Conservation (phyloP, 2,329 filamentous ascomycete species). For the Scorias spongiosa region DNA sequence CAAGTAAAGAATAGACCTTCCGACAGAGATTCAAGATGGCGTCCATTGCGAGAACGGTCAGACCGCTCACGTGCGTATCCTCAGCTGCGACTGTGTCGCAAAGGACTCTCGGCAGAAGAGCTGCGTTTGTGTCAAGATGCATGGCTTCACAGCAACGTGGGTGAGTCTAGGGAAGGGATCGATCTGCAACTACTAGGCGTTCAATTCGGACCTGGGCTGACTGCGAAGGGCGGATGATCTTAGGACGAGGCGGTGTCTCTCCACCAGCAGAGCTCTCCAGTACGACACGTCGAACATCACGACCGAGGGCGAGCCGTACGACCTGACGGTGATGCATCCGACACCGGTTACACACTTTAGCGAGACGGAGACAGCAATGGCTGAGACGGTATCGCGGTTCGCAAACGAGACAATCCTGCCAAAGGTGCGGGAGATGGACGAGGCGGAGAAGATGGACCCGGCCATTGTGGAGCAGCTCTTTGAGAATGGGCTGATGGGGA, state of each 20-base stretch:
- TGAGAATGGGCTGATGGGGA: conserved; percentile 91
- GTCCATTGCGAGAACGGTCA: conserved; percentile 5
- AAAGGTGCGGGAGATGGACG: conserved; percentile 93
- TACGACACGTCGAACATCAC: conserved; percentile 19
- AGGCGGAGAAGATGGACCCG: conserved; percentile 87
- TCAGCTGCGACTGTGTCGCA: neutral
- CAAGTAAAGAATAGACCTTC: no score
- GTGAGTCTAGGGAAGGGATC: neutral
- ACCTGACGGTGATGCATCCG: conserved; percentile 66
- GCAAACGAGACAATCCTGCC: conserved; percentile 78
- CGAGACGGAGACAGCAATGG: conserved; percentile 79
- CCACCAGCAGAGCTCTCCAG: conserved; percentile 23
- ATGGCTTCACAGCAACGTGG: neutral
- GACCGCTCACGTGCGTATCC: conserved; percentile 3
- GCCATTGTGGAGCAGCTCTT: conserved; percentile 80
- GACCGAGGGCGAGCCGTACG: conserved; percentile 22
- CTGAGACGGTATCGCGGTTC: conserved; percentile 80
- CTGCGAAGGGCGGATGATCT: no score
- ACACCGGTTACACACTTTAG: conserved; percentile 89
- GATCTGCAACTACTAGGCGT: neutral
- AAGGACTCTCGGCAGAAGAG: neutral
- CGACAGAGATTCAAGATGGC: conserved; percentile 3
- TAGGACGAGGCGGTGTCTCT: conserved; percentile 24
- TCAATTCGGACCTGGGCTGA: conserved; percentile 1
- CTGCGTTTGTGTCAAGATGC: neutral